These are phyloP conservation scores for Hemileccinum impolitum DNA, from an alignment of 768 basidiomycete species.

Conservation along the genomic window DNA sequence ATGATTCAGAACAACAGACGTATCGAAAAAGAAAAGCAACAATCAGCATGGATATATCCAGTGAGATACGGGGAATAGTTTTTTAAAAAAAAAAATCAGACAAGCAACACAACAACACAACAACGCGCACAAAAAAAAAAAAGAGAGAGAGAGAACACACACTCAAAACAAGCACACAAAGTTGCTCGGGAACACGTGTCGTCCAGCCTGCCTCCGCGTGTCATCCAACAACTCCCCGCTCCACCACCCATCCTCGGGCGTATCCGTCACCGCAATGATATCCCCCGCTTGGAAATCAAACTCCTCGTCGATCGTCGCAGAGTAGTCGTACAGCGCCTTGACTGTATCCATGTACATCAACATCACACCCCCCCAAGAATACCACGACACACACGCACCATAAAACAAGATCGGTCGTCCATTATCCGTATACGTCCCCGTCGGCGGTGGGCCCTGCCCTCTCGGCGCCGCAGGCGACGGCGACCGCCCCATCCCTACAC, in stretches of 20 bases:
- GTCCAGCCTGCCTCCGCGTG: constrained; percentile 61
- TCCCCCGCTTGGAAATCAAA: constrained; percentile 96
- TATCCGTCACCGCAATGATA: constrained; percentile 91
- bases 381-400: constrained; percentile 48
- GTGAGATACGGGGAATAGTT: not conserved
- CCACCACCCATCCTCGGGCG: constrained; percentile 99
- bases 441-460: constrained; percentile 44
- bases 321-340: constrained; percentile 87
- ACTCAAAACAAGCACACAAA: constrained; percentile 74
- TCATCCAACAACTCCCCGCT: constrained; percentile 84
- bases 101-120: not conserved
- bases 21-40: not conserved
- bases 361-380: too few relatives aligned
- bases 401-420: constrained; percentile 85
- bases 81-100: not conserved
- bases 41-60: not conserved
- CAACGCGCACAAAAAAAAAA: too few relatives aligned
- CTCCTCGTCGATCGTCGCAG: constrained; percentile 83
- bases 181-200: constrained; percentile 85
- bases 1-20: too few relatives aligned
- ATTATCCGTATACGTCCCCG: constrained; percentile 77
- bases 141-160: too few relatives aligned
- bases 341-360: too few relatives aligned
- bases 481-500: constrained; percentile 35
- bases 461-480: constrained; percentile 47